phyloP scores from a whole-genome alignment of 768 basidiomycete species.

The Suillus occidentalis region DNA sequence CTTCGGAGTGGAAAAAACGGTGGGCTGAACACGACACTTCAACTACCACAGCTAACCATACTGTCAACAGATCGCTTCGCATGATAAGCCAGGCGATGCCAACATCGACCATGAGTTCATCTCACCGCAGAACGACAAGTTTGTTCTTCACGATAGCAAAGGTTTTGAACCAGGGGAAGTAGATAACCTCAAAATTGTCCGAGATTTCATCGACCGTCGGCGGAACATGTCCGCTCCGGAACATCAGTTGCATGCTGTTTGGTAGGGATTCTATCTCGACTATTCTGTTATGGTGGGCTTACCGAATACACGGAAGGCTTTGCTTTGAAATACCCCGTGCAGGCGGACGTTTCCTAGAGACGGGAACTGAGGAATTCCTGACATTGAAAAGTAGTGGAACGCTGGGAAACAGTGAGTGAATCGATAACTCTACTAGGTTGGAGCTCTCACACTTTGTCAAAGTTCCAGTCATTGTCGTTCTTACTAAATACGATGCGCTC shows the following conservation, averaged over 20 bases:
- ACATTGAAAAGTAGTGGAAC: not conserved
- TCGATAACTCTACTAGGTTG: not conserved
- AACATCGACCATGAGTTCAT: slow-evolving; percentile 14
- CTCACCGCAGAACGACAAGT: slow-evolving; percentile 10
- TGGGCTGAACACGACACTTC: not conserved
- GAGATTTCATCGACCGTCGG: slow-evolving; percentile 12
- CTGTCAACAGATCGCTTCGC: not conserved
- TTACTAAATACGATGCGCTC: not conserved
- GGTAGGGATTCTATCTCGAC: not conserved
- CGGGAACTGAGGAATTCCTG: not conserved
- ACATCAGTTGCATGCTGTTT: not conserved
- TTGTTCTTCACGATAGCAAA: slow-evolving; percentile 19
- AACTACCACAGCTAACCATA: not conserved
- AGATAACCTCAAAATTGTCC: slow-evolving; percentile 10
- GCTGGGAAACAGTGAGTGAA: not conserved
- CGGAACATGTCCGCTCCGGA: not conserved
- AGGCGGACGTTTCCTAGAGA: not conserved
- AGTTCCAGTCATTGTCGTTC: not conserved
- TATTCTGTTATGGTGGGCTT: not conserved
- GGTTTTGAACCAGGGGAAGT: slow-evolving; percentile 17
- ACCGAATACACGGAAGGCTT: not conserved
- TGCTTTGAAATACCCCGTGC: not conserved
- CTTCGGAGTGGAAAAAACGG: not conserved
- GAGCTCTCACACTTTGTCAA: not conserved
- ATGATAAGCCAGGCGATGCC: not conserved